These are phyloP conservation scores for Fusarium subglutinans DNA, from an alignment of 2,329 filamentous ascomycete genomes.

Conservation along the genomic window DNA sequence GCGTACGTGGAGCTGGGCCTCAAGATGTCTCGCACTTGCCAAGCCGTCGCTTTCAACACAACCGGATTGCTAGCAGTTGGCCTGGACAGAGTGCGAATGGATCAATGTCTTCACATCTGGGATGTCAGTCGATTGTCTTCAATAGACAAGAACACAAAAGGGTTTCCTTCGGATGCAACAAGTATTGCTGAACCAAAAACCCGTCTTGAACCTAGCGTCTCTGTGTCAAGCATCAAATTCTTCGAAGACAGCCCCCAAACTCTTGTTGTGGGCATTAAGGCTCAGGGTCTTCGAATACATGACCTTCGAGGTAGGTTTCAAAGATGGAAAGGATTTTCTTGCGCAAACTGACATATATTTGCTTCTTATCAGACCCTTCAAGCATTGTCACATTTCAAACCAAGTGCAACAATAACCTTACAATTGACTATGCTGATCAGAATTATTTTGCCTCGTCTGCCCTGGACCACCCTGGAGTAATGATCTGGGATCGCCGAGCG, in stretches of 20 bases:
- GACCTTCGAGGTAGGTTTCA: slow-evolving; percentile 74
- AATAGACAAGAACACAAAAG: slow-evolving; percentile 57
- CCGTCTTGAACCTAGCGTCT: slow-evolving; percentile 71
- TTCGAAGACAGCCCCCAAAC: slow-evolving; percentile 81
- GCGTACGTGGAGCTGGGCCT: slow-evolving; percentile 73
- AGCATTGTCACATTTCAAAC: slow-evolving; percentile 69
- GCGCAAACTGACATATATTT: not conserved
- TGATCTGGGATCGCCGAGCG: slow-evolving; percentile 81
- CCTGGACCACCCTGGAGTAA: slow-evolving; percentile 76
- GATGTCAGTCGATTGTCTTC: slow-evolving; percentile 72
- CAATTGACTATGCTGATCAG: slow-evolving; percentile 81
- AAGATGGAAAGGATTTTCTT: not conserved
- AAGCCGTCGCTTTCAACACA: slow-evolving; percentile 82
- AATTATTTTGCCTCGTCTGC: slow-evolving; percentile 88
- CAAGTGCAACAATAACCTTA: slow-evolving; percentile 74
- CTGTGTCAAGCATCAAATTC: slow-evolving; percentile 85
- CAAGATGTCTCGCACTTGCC: slow-evolving; percentile 80
- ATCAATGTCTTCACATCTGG: slow-evolving; percentile 84
- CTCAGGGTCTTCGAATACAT: slow-evolving; percentile 78
- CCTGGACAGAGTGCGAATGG: slow-evolving; percentile 81
- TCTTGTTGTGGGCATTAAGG: slow-evolving; percentile 78
- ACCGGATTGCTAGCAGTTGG: slow-evolving; percentile 78
- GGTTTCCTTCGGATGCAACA: slow-evolving; percentile 61
- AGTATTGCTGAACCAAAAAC: slow-evolving; percentile 65
- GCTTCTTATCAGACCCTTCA: slow-evolving; percentile 52